Evolutionary conservation across 139 green algal genomes (phyloP).

Genomic region (Trebouxia sp.): DNA sequence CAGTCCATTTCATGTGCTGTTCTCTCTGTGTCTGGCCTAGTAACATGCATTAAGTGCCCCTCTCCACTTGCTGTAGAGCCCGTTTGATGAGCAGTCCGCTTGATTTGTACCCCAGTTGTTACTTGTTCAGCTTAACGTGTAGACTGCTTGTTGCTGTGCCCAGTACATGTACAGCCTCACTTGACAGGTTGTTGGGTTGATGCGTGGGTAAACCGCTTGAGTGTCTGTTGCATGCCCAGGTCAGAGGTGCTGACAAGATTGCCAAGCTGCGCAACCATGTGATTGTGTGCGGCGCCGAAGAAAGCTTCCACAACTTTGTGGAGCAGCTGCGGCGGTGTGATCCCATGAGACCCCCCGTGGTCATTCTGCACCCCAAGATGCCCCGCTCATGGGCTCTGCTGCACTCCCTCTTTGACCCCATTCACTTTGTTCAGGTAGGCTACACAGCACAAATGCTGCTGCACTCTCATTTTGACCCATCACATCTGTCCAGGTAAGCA

Average conservation of each 20-base stretch:
- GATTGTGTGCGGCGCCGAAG: slow-evolving; percentile 57
- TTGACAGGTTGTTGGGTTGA: not conserved
- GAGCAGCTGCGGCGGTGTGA: slow-evolving; percentile 48
- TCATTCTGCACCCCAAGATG: slow-evolving; percentile 56
- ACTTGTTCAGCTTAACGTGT: no score
- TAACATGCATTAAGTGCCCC: no score
- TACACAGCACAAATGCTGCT: not conserved
- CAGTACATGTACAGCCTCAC: no score
- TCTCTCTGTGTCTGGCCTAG: no score
- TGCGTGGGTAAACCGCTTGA: not conserved
- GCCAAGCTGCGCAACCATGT: slow-evolving; percentile 48
- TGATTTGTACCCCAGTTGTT: no score
- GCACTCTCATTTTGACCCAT: no score
- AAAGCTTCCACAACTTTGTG: slow-evolving; percentile 55
- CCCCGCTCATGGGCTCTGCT: slow-evolving; percentile 21
- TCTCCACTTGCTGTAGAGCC: no score
- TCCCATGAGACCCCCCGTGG: slow-evolving; percentile 37
- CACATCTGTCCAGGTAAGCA: no score
- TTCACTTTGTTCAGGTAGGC: slow-evolving; percentile 32
- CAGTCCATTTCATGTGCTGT: no score
- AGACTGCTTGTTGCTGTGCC: no score
- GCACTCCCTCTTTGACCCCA: not conserved
- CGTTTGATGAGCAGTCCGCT: no score
- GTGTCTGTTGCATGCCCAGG: not conserved
- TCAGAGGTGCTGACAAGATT: not conserved